phyloP scores from a whole-genome alignment of 2,329 filamentous ascomycete genomes.

The Phoma herbarum region DNA sequence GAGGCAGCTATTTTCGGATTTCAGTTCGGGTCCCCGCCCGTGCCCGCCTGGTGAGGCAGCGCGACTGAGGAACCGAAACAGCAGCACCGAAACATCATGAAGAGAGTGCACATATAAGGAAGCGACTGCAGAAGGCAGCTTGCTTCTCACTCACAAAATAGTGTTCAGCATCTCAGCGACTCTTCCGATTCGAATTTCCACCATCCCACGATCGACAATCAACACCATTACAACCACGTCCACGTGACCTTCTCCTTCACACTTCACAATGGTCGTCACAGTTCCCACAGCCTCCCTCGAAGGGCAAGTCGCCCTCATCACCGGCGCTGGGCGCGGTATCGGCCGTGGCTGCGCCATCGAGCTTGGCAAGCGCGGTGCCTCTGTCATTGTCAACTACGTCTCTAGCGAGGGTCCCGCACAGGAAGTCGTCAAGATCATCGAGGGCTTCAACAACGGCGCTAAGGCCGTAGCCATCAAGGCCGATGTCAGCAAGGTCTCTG shows the following conservation, averaged over 20 bases:
- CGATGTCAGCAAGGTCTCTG: conserved; percentile 62
- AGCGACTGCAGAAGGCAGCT: background rate
- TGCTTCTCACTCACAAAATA: conserved; percentile 19
- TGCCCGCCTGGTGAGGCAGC: conserved; percentile 27
- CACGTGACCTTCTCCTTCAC: conserved; percentile 27
- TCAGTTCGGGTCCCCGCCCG: conserved; percentile 38
- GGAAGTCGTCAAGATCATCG: conserved; percentile 59
- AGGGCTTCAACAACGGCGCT: conserved; percentile 57
- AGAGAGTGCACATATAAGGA: conserved; percentile 21
- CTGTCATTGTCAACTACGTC: conserved; percentile 72
- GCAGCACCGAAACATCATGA: conserved; percentile 16
- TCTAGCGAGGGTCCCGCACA: conserved; percentile 61
- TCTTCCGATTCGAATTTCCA: background rate
- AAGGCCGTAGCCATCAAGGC: conserved; percentile 66
- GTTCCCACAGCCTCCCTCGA: conserved; percentile 61
- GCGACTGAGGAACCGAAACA: conserved; percentile 26
- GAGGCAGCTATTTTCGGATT: conserved; percentile 34
- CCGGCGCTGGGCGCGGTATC: conserved; percentile 71
- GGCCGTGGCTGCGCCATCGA: conserved; percentile 72
- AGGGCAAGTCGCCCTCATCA: conserved; percentile 67
- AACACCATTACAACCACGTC: conserved; percentile 22
- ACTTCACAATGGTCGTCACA: conserved; percentile 51
- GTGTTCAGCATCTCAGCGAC: background rate
- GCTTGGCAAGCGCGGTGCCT: conserved; percentile 70
- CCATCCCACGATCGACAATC: conserved; percentile 13